Evolutionary conservation across 768 basidiomycete genomes (phyloP), one percentile per base, ranked within the genome.

Genomic region (Trametes gibbosa): DNA sequence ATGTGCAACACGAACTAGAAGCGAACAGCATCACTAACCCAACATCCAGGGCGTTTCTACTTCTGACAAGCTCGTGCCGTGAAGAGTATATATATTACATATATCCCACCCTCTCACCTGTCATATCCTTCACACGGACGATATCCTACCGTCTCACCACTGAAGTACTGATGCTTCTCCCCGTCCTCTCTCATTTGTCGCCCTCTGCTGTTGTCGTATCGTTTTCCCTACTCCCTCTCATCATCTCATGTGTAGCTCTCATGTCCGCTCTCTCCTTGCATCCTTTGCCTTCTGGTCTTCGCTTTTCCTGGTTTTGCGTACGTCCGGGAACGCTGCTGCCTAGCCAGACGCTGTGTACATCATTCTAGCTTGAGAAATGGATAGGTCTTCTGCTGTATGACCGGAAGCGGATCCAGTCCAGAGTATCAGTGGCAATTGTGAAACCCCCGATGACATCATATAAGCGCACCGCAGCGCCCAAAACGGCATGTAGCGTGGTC

Each of bases 41-140:
- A 25, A 23, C 13, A 19, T 29, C 4, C 39, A 66, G 65, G 65
- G 65, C 19, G 65, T 66, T 14, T 63, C 65, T 9, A 66, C 63
- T 3, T 39, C 58, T n/a, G 60, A 61, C 32, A 63, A 66, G 25
- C 24, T 58, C 17, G 35, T 34, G 4, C 40, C 50, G 32, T 53
- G 43, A 59, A 32, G 35, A 25, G 25, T 14, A 4, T 5, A 27
- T 48, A n/a, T 5, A 50, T 21, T 0, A 14, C 2, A 19, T 13
- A 14, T 10, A 3, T 23, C 27, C 23, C 37, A 42, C 48, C 23
- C 17, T 29, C n/a, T 25, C n/a, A 21, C 43, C 8, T 23, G 16
- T 46, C 43, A 32, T 19, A 13, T 10, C 34, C 25, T 45, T 47
- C 51, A 40, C 17, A 57, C 19, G 56, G 49, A 57, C 58, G 32